Percentiles rank a stretch among this genome's conserved stretches.
phyloP scores from a whole-genome alignment of 768 basidiomycete genomes.

The Tephrocybe sp. region DNA sequence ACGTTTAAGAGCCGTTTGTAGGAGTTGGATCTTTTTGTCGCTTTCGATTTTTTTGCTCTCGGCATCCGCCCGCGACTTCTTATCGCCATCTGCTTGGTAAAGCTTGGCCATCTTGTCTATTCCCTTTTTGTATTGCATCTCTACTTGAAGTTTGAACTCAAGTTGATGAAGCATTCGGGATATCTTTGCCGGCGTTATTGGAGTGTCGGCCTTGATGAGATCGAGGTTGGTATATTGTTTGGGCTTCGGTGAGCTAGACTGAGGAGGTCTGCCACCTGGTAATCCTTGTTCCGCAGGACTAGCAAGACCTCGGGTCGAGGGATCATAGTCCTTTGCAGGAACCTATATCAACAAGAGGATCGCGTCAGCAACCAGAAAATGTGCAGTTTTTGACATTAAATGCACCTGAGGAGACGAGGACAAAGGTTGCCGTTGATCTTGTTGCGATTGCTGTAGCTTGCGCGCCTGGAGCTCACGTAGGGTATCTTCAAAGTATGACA shows the following conservation, averaged over 20 bases:
- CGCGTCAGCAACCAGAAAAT: background rate
- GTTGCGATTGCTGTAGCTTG: constrained; percentile 62
- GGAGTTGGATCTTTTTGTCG: constrained; percentile 92
- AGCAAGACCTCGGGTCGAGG: constrained; percentile 31
- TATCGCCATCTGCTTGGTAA: constrained; percentile 96
- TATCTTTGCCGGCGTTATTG: constrained; percentile 94
- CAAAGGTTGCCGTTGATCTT: constrained; percentile 48
- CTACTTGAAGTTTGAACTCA: constrained; percentile 98
- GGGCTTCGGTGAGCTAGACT: constrained; percentile 38
- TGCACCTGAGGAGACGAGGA: constrained; percentile 41
- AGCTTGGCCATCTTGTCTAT: constrained; percentile 99
- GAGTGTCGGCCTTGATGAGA: constrained; percentile 96
- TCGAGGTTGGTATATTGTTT: constrained; percentile 86
- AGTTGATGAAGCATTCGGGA: constrained; percentile 97
- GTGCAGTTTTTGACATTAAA: background rate
- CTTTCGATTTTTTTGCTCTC: constrained; percentile 93
- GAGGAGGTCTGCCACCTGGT: constrained; percentile 32
- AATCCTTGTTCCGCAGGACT: constrained; percentile 38
- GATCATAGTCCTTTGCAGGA: constrained; percentile 51
- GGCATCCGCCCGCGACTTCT: constrained; percentile 90
- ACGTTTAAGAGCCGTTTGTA: constrained; percentile 88
- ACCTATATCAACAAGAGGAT: constrained; percentile 30
- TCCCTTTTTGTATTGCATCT: constrained; percentile 96
- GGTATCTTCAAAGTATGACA: constrained; percentile 86
- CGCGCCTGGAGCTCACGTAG: constrained; percentile 79